phyloP scores from a whole-genome alignment of 257 asterid genomes.

The Catharanthus roseus region DNA sequence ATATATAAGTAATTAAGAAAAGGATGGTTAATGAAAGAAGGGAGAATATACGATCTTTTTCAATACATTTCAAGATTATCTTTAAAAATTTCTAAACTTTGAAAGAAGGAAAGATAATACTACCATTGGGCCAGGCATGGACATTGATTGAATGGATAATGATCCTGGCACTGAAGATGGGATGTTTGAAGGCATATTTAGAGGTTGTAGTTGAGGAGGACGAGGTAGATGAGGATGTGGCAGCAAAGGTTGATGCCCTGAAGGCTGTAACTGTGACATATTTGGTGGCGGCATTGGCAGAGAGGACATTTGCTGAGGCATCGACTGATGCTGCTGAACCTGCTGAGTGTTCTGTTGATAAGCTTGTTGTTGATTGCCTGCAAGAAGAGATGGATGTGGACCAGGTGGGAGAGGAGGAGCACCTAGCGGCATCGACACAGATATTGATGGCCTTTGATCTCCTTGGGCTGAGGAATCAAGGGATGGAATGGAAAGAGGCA shows the following conservation, averaged over 20 bases:
- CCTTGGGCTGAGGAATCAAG: conserved; percentile 73
- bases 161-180: conserved; percentile 69
- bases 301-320: conserved; percentile 56
- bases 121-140: conserved; percentile 76
- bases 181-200: conserved; percentile 44
- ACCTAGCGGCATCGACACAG: conserved; percentile 55
- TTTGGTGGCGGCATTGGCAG: conserved; percentile 59
- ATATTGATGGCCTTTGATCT: conserved; percentile 57
- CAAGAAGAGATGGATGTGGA: conserved; percentile 88
- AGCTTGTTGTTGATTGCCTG: conserved; percentile 69
- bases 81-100: background rate
- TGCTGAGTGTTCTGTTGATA: conserved; percentile 73
- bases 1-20: background rate
- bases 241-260: conserved; percentile 60
- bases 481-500: conserved; percentile 74
- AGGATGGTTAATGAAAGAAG: background rate
- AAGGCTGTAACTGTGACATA: conserved; percentile 61
- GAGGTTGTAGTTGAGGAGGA: conserved; percentile 65
- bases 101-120: background rate
- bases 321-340: conserved; percentile 54
- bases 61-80: background rate
- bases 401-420: conserved; percentile 98
- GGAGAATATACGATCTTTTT: background rate
- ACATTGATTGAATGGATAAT: conserved; percentile 32
- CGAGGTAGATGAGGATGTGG: conserved; percentile 81